These are phyloP conservation scores for Dactylellina cionopaga DNA, from an alignment of 2,329 filamentous ascomycete genomes.

Conservation along the genomic window DNA sequence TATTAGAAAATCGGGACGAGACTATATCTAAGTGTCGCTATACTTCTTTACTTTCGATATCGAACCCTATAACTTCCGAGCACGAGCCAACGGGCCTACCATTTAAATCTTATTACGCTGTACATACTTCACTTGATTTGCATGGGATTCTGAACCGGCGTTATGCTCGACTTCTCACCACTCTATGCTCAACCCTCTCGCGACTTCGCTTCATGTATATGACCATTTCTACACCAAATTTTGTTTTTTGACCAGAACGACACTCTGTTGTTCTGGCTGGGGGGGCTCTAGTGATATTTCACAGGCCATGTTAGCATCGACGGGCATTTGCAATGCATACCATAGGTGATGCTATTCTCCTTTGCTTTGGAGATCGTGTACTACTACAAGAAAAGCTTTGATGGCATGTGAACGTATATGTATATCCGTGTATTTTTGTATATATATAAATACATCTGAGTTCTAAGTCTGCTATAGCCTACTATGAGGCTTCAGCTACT, in stretches of 20 bases:
- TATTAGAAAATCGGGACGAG: constrained; percentile 44
- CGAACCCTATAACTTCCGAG: background rate
- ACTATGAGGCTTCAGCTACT: background rate
- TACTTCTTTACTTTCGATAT: too few relatives aligned
- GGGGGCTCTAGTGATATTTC: background rate
- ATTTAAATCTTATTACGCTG: constrained; percentile 5
- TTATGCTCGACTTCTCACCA: constrained; percentile 50
- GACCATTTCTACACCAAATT: constrained; percentile 3
- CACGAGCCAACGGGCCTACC: constrained; percentile 3
- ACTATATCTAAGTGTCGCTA: constrained; percentile 45
- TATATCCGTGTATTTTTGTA: constrained; percentile 9
- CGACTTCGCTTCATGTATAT: constrained; percentile 47
- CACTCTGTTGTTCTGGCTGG: too few relatives aligned
- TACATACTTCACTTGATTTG: constrained; percentile 37
- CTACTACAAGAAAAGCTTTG: constrained; percentile 1
- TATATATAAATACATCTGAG: constrained; percentile 12
- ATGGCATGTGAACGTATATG: background rate
- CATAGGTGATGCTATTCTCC: background rate
- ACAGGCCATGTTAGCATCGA: background rate
- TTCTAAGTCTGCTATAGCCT: background rate
- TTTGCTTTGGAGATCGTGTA: background rate
- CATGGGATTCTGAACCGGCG: constrained; percentile 31
- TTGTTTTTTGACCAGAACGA: constrained; percentile 4
- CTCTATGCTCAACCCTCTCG: constrained; percentile 19
- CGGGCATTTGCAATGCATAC: background rate